Base-by-base conservation (phyloP, 148 eudicot species). In the Chenopodium formosanum region DNA sequence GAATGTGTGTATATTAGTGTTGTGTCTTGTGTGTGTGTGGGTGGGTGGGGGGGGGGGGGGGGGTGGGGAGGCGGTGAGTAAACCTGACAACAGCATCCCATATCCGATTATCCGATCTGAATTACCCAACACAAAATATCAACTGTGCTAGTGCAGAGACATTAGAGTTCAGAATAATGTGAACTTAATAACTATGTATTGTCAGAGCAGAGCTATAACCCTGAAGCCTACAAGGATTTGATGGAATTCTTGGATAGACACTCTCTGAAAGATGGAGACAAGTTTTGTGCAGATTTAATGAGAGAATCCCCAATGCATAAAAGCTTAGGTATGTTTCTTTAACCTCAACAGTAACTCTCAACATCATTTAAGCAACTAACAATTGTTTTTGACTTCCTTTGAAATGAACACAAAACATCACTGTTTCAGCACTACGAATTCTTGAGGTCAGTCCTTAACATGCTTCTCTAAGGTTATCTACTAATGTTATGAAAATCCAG, bases 131-230 rank as follows among this genome's bases (percentile, higher is more conserved):
- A 14, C 60, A 11, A 53, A 53, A 16, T 56, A 17, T 56, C 20
- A 50, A 14, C 62, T 56, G 62, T 56, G 22, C 62, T 22, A 56
- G 62, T 3, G 62, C 0, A 16, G 20, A 14, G 22, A 4, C 5
- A 56, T 17, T 17, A 56, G 22, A 56, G 62, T 56, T 56, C 22
- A 56, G 22, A 56, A 56, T 12, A 17, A 56, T 14, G 62, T 17
- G 22, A 20, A 11, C 17, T 56, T 44, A 23, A 77, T 73, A 77
- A 77, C 83, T 20, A 13, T 72, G n/a, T 32, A 67, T 76, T 88
- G 88, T 78, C 92, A 87, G 91, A 83, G 85, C 98, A 95, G 98
- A 90, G 93, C 90, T 95, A 95, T 79, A 95, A 93, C 84, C 84
- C 83, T 3, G 97, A 95, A 91, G 96, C 96, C 19, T 34, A 95